A percentile compares a stretch with the other conserved stretches of the same genome.
These are phyloP conservation scores for Mycena galopus DNA, from an alignment of 768 basidiomycete species.

Conservation along the genomic window DNA sequence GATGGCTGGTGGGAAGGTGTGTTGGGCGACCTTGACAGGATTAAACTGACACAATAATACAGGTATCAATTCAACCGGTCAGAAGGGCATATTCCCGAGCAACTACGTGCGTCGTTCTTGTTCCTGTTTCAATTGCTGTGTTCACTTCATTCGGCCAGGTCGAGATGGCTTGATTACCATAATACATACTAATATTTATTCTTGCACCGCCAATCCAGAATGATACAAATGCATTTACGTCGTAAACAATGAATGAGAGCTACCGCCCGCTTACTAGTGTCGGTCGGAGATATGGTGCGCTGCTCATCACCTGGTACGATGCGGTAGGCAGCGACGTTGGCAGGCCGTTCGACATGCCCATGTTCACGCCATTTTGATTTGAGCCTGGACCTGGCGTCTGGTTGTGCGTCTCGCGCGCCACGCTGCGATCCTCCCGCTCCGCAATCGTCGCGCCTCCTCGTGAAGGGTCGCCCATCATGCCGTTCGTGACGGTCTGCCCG, in stretches of 20 bases:
- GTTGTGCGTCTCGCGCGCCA: constrained; percentile 65
- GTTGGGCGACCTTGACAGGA: constrained; percentile 36
- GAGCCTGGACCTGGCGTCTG: constrained; percentile 64
- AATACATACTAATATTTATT: constrained; percentile 21
- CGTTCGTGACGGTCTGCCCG: constrained; percentile 85
- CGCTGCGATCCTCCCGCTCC: constrained; percentile 79
- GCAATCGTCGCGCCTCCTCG: constrained; percentile 86
- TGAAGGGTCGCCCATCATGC: constrained; percentile 66
- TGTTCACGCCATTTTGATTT: constrained; percentile 55
- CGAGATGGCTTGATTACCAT: constrained; percentile 54
- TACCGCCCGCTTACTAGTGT: constrained; percentile 69
- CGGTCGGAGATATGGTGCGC: constrained; percentile 76
- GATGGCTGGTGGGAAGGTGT: constrained; percentile 92
- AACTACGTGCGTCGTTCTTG: constrained; percentile 77
- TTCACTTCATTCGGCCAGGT: constrained; percentile 53
- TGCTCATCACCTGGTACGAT: constrained; percentile 72
- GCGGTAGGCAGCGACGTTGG: constrained; percentile 63
- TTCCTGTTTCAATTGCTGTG: constrained; percentile 34
- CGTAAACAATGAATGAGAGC: constrained; percentile 40
- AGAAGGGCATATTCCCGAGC: constrained; percentile 88
- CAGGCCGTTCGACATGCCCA: constrained; percentile 63
- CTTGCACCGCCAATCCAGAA: constrained; percentile 28
- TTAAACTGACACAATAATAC: constrained; percentile 36
- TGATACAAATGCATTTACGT: constrained; percentile 33
- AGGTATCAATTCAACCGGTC: constrained; percentile 73